Evolutionary conservation across 2,329 filamentous ascomycete genomes (phyloP).

Genomic region (Zymoseptoria passerinii): DNA sequence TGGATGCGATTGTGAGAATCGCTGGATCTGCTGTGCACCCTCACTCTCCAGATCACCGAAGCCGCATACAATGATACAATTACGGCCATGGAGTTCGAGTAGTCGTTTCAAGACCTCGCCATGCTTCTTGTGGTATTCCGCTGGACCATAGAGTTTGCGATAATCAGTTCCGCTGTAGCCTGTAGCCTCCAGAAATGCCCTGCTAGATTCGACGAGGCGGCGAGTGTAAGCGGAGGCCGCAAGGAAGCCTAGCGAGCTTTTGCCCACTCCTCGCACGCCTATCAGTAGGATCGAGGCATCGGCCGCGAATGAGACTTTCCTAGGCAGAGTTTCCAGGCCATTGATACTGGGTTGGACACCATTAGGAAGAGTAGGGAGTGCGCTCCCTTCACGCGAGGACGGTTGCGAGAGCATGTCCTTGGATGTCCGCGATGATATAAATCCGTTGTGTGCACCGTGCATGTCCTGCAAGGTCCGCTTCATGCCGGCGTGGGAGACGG

Average conservation of each 20-base stretch:
- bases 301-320: conserved; percentile 39
- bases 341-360: neutral
- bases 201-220: conserved; percentile 61
- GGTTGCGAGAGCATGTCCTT: conserved; percentile 8
- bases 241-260: conserved; percentile 68
- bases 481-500: conserved; percentile 22
- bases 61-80: conserved; percentile 63
- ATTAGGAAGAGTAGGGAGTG: conserved; percentile 14
- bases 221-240: conserved; percentile 62
- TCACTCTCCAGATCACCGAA: conserved; percentile 59
- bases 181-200: conserved; percentile 56
- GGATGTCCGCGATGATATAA: conserved; percentile 3
- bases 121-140: conserved; percentile 57
- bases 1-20: conserved; percentile 57
- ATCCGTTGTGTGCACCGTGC: conserved; percentile 8
- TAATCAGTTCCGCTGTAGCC: conserved; percentile 55
- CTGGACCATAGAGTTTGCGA: conserved; percentile 53
- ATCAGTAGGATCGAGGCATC: conserved; percentile 66
- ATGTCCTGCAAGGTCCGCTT: conserved; percentile 25
- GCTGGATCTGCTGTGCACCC: conserved; percentile 51
- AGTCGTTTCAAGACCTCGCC: conserved; percentile 53
- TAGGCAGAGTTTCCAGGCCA: conserved; percentile 8
- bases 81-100: conserved; percentile 50
- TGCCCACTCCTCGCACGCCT: conserved; percentile 65
- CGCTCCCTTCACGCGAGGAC: conserved; percentile 13